phyloP scores from a whole-genome alignment of 2,329 filamentous ascomycete species.

The Phyllosticta citrichinensis region DNA sequence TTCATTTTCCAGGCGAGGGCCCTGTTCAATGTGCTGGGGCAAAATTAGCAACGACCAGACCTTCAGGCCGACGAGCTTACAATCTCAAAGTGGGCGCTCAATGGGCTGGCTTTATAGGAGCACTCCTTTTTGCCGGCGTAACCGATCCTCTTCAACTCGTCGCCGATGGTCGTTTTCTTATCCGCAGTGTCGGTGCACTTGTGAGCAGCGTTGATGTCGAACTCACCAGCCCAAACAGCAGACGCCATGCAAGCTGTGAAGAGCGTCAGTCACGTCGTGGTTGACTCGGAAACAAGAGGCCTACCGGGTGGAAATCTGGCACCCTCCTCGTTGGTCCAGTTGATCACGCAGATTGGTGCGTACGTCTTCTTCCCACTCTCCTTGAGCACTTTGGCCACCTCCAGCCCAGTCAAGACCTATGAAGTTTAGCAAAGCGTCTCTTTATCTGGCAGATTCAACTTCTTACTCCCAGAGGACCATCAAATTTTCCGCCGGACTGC shows the following conservation, averaged over 20 bases:
- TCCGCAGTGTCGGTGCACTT: not conserved
- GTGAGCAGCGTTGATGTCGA: not conserved
- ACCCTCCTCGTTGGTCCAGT: slow-evolving; percentile 16
- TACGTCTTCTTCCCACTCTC: slow-evolving; percentile 22
- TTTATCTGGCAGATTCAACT: too few relatives aligned
- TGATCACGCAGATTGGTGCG: slow-evolving; percentile 12
- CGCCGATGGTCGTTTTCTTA: slow-evolving; percentile 13
- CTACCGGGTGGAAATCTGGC: slow-evolving; percentile 6
- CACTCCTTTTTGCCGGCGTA: slow-evolving; percentile 20
- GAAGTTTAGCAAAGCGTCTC: not conserved
- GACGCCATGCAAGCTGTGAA: not conserved
- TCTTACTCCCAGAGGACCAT: slow-evolving; percentile 14
- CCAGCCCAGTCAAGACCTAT: slow-evolving; percentile 11
- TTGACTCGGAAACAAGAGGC: too few relatives aligned
- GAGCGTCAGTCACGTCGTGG: not conserved
- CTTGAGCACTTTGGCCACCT: slow-evolving; percentile 16
- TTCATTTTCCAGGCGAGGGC: slow-evolving; percentile 3
- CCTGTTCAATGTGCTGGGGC: slow-evolving; percentile 6
- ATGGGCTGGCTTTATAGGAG: not conserved
- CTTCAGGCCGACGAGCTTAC: not conserved
- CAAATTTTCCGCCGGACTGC: slow-evolving; percentile 15
- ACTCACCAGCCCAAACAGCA: not conserved
- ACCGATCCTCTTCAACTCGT: slow-evolving; percentile 21
- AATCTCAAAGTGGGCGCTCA: slow-evolving; percentile 10
- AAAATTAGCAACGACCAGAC: not conserved